phyloP scores from a whole-genome alignment of 768 basidiomycete species.

The Pulveroboletus sp. region DNA sequence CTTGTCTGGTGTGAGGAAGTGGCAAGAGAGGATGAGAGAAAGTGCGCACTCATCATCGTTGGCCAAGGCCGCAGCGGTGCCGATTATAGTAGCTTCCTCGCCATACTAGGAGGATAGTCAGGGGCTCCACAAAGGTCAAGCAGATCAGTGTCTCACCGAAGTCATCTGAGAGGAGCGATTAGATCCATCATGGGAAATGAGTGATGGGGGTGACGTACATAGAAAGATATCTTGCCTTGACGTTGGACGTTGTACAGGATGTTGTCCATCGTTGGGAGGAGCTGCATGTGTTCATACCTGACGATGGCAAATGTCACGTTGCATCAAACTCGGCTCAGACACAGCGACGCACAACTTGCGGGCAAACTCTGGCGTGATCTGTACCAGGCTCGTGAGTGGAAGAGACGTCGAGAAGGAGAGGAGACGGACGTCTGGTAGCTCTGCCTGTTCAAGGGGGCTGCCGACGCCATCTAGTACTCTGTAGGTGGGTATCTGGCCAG shows the following conservation, averaged over 20 bases:
- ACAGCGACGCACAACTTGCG: constrained; percentile 47
- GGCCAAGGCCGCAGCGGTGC: constrained; percentile 82
- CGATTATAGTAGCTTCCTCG: constrained; percentile 87
- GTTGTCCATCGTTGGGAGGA: constrained; percentile 81
- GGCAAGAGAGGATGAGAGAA: background rate
- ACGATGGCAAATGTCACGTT: background rate
- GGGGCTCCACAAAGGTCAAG: background rate
- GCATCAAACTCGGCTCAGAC: background rate
- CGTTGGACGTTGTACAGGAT: constrained; percentile 89
- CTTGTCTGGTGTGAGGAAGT: constrained; percentile 33
- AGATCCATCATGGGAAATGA: constrained; percentile 5
- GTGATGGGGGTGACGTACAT: constrained; percentile 44
- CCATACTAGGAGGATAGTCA: constrained; percentile 52
- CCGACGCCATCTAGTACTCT: constrained; percentile 82
- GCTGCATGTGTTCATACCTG: constrained; percentile 75
- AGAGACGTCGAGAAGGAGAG: background rate
- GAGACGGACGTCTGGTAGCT: constrained; percentile 63
- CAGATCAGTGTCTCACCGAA: constrained; percentile 47
- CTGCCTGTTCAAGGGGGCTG: constrained; percentile 63
- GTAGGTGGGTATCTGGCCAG: constrained; percentile 75
- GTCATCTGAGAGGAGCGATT: constrained; percentile 58
- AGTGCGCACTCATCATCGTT: constrained; percentile 74
- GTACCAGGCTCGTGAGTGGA: constrained; percentile 5
- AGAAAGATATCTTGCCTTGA: constrained; percentile 90
- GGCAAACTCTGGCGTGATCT: constrained; percentile 70